Evolutionary conservation across 805 yeast species (phyloP), one percentile per base, ranked within the genome.

Genomic region (Kregervanrija pseudodelftensis): DNA sequence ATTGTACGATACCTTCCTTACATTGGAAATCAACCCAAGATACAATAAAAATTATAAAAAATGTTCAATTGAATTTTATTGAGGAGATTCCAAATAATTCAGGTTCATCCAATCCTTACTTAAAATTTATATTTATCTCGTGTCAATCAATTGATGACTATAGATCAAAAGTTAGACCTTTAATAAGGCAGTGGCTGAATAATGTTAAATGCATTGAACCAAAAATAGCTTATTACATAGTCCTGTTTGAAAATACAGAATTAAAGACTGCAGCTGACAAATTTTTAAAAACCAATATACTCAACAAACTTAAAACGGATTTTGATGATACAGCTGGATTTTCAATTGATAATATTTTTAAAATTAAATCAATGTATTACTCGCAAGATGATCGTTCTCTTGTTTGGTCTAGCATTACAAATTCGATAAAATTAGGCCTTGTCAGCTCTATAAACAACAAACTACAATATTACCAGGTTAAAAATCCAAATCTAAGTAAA

Each of bases 111-210:
- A 28, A 33, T 12, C 36, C 37, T 1, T 79, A 82, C 52, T 66
- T 85, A 39, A 73, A 82, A 50, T 57, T 89, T 15, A 80, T 91
- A 68, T 75, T 90, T 45, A 71, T 91, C 8, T 74, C 74, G 44
- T 76, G 82, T 48, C 79, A 77, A 5, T 77, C 76, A 37, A 60
- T 83, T 14, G 98, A 91, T 12, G 77, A 77, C 1, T 91, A 91
- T 61, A 70, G 95, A 48, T 62, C 83, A 0, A 85, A 82, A 55
- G 88, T 85, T 1, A 74, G 99, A 35, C 95, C 95, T 1, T 67
- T 88, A 51, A 77, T 90, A 16, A 74, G 72, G 40, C 93, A 84
- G 52, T 93, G 99, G 98, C 67, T 85, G 22, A 68, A 73, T 43
- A 53, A 69, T 37, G 53, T 68, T 50, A 53, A 67, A 47, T 45